A percentile compares a stretch with the other conserved stretches of the same genome.
Evolutionary conservation across 1,139 yeast species (phyloP).

Genomic region (Candida neerlandica): DNA sequence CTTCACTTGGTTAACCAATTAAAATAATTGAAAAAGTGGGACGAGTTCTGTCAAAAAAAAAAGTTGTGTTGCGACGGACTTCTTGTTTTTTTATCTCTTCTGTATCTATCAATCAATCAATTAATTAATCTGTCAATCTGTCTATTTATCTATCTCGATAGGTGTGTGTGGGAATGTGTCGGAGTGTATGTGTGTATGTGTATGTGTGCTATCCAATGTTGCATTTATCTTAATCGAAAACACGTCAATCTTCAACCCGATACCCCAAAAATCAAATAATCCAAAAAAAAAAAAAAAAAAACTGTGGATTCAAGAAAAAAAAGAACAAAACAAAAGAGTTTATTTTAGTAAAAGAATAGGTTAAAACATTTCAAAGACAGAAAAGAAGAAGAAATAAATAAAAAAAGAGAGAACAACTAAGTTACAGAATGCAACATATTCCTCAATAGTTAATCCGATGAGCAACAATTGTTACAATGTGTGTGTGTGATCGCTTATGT

Average conservation of each 20-base stretch:
- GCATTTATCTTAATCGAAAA: background rate
- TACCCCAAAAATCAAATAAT: background rate
- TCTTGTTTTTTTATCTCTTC: no score
- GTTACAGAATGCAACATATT: background rate
- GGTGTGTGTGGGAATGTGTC: background rate
- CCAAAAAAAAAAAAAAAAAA: background rate
- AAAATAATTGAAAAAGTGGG: background rate
- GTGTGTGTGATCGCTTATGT: background rate
- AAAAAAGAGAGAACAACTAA: no score
- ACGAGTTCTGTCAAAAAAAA: background rate
- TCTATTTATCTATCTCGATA: no score
- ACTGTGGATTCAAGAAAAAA: conserved; percentile 1
- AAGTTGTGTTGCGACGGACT: background rate
- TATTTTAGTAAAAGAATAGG: background rate
- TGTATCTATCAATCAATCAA: no score
- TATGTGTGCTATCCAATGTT: background rate
- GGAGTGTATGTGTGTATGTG: background rate
- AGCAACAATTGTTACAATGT: background rate
- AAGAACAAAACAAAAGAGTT: background rate
- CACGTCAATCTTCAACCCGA: background rate
- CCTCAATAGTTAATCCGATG: background rate
- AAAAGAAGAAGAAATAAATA: background rate
- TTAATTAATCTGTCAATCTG: no score
- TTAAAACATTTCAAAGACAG: no score
- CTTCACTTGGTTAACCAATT: background rate